Evolutionary conservation across 1,284 basidiomycete species (phyloP).

Genomic region (Cryptococcus maquisensis): DNA sequence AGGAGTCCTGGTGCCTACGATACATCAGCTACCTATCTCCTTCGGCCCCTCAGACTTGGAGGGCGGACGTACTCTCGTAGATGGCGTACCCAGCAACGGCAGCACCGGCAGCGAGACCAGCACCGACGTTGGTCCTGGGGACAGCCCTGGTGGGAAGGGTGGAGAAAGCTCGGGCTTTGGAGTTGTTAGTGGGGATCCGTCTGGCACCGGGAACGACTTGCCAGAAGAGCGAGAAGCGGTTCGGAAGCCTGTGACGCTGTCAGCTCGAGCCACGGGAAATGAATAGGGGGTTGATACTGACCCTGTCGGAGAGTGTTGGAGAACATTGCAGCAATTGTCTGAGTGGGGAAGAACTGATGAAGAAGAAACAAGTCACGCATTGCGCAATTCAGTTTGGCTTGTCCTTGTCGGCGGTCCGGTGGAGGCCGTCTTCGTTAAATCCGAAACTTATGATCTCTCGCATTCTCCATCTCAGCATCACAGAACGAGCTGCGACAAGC

Average conservation of each 20-base stretch:
- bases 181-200: background rate
- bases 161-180: slow-evolving; percentile 37
- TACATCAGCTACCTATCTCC: background rate
- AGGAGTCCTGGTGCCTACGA: slow-evolving; percentile 19
- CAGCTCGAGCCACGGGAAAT: slow-evolving; percentile 1
- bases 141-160: slow-evolving; percentile 30
- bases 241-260: slow-evolving; percentile 33
- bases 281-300: slow-evolving; percentile 6
- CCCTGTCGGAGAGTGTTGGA: slow-evolving; percentile 40
- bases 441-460: too few relatives aligned
- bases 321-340: slow-evolving; percentile 25
- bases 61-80: slow-evolving; percentile 31
- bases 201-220: slow-evolving; percentile 2
- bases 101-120: slow-evolving; percentile 24
- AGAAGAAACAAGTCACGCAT: background rate
- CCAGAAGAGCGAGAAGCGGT: slow-evolving; percentile 43
- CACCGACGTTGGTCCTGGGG: slow-evolving; percentile 21
- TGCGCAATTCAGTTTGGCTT: background rate
- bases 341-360: background rate
- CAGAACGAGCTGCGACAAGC: too few relatives aligned
- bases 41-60: background rate
- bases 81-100: slow-evolving; percentile 33
- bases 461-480: too few relatives aligned
- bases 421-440: background rate
- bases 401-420: background rate